Base-by-base conservation (phyloP, 768 basidiomycete genomes). In the Boletellus ananiceps region DNA sequence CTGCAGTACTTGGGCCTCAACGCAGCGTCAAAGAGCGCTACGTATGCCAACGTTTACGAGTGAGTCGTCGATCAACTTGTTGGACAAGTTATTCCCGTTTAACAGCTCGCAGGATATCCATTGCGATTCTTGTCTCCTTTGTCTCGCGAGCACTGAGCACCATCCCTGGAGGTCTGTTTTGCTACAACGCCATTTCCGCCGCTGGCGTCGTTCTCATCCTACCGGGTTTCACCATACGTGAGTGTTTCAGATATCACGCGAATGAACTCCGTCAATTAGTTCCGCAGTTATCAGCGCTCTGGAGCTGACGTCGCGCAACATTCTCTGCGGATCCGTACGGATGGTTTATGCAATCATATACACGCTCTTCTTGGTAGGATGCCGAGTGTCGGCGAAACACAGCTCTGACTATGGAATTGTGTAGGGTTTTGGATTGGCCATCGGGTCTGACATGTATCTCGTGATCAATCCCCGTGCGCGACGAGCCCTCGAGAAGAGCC, bases 11-110 rank as follows among this genome's bases (percentile, higher is more conserved):
- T 93, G 38, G 88, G 90, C 33, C 71, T 93, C 41, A 85, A 83
- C 60, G 82, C 88, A 8, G 91, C 92, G 4, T 79, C 84, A 56
- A 91, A 88, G 69, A 93, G 86, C 57, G 78, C 88, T 1, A 86
- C 90, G 71, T 94, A 93, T 67, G 90, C 91, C n/a, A 94, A 92
- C 60, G 90, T 94, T 49, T 95, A 93, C 61, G 93, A 95, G 93
- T 93, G 64, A 66, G 90, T 74, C 19, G 88, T 73, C 39, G 33
- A 33, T 34, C 44, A 42, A 23, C 33, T 8, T 13, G n/a, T 34
- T 44, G 23, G 23, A 25, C 7, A 3, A n/a, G n/a, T 19, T 11
- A 19, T 47, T 19, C 36, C 25, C 45, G 27, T 23, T 37, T 31
- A 44, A 18, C 31, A 6, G 29, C 12, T 4, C 36, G 14, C 36